A percentile compares a stretch with the other conserved stretches of the same genome.
Evolutionary conservation across 495 filamentous ascomycete genomes (phyloP).

Genomic region (Physcia stellaris): DNA sequence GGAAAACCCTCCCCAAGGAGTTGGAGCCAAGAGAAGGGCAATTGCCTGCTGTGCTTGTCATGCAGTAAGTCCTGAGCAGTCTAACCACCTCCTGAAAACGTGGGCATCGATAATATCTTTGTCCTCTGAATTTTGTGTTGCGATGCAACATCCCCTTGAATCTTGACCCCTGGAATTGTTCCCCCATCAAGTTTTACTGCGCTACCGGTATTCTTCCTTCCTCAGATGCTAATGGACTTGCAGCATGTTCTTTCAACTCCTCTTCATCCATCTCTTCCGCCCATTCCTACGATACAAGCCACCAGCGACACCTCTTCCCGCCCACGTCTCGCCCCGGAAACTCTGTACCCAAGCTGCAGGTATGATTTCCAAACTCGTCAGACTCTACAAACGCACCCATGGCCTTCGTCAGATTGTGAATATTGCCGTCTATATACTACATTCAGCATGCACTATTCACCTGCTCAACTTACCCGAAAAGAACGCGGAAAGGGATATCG

Average conservation of each 20-base stretch:
- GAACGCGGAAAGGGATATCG: constrained; percentile 73
- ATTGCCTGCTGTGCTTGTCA: constrained; percentile 75
- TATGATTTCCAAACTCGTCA: constrained; percentile 78
- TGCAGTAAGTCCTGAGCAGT: constrained; percentile 61
- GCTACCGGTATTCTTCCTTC: too few species aligned
- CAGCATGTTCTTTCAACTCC: constrained; percentile 94
- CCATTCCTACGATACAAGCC: constrained; percentile 88
- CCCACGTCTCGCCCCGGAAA: constrained; percentile 80
- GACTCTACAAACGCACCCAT: constrained; percentile 84
- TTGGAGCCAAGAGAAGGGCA: constrained; percentile 82
- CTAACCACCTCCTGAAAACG: too few species aligned
- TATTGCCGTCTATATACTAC: constrained; percentile 86
- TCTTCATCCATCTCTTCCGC: constrained; percentile 93
- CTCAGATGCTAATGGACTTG: constrained; percentile 19
- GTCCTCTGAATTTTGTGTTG: too few species aligned
- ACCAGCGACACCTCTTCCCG: constrained; percentile 63
- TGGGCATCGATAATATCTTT: too few species aligned
- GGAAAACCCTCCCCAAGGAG: constrained; percentile 70
- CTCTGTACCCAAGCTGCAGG: constrained; percentile 80
- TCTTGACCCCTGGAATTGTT: too few species aligned
- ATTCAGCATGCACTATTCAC: constrained; percentile 88
- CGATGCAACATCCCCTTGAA: too few species aligned
- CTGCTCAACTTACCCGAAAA: constrained; percentile 86
- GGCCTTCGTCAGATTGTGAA: constrained; percentile 89
- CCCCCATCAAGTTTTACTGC: too few species aligned